A percentile compares a stretch with the other conserved stretches of the same genome.
These are phyloP conservation scores for Aspergillus arachidicola DNA, from an alignment of 2,329 filamentous ascomycete species.

Conservation along the genomic window DNA sequence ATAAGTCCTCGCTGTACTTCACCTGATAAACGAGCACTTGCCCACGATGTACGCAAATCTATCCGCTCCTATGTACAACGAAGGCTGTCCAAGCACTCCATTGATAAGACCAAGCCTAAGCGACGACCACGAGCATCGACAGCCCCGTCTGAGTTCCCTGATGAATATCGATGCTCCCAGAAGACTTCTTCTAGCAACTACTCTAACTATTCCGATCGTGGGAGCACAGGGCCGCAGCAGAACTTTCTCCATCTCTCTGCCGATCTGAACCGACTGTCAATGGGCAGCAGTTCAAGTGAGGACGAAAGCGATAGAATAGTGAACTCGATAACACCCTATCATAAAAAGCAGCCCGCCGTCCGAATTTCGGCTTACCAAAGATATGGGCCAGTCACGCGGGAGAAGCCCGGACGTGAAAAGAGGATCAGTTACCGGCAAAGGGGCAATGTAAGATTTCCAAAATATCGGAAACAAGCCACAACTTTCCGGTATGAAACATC, in stretches of 20 bases:
- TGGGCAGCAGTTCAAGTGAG: constrained; percentile 18
- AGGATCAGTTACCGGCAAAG: constrained; percentile 24
- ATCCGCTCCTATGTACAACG: constrained; percentile 40
- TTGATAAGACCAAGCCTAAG: constrained; percentile 21
- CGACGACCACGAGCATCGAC: constrained; percentile 17
- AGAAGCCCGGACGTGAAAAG: constrained; percentile 29
- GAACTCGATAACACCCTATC: constrained; percentile 4
- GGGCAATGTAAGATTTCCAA: constrained; percentile 24
- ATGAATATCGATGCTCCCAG: constrained; percentile 8
- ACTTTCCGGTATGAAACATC: not conserved
- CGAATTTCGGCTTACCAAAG: constrained; percentile 41
- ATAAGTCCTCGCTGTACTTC: constrained; percentile 28
- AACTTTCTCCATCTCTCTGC: constrained; percentile 9
- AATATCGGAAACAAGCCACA: constrained; percentile 15
- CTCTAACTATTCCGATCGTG: constrained; percentile 14
- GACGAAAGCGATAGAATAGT: constrained; percentile 13
- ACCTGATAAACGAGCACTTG: constrained; percentile 25
- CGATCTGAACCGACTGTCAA: constrained; percentile 15
- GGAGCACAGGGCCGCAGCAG: constrained; percentile 7
- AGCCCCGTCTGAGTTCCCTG: constrained; percentile 14
- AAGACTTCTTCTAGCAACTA: constrained; percentile 19
- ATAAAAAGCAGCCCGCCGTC: constrained; percentile 33
- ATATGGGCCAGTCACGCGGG: constrained; percentile 39
- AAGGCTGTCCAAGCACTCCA: constrained; percentile 29
- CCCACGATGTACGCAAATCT: constrained; percentile 34